Base-by-base conservation (phyloP, 805 yeast species). In the Alloascoidea africana region DNA sequence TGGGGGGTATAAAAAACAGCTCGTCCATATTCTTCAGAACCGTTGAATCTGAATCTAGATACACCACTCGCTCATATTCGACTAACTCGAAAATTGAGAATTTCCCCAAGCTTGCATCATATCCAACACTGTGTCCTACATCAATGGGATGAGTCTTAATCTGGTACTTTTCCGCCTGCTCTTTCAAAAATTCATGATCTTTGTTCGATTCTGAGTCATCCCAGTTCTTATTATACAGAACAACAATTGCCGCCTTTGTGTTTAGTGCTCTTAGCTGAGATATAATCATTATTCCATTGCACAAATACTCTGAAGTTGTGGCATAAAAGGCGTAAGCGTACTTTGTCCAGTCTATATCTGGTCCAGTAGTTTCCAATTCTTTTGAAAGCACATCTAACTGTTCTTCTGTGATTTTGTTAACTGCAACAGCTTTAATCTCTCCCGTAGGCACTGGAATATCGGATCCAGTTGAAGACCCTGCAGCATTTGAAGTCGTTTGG, bases 281-380 rank as follows among this genome's bases (percentile, higher is more conserved):
- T 32, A 58, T 50, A 43, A 66, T 66, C 38, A 66, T 47, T 8
- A 68, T 41, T 2, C 68, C 66, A 32, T 63, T 51, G 37, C 65
- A 58, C 18, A 69, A 46, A 41, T 68, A 63, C 30, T 55, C 54
- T 23, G 51, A 41, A 41, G 54, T 49, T 1, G 73, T 67, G 11
- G 72, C 73, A 48, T 69, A 69, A 42, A 65, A 70, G 8, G 66
- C 62, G 45, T 69, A 69, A 0, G 71, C 74, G 23, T 47, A 49
- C 32, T 53, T 49, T 2, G 42, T 16, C 61, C 61, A 57, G 19
- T 50, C 42, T 4, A 50, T 23, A 23, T n/a, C 30, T n/a, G n/a
- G n/a, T n/a, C n/a, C n/a, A n/a, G n/a, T n/a, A n/a, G n/a, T n/a
- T n/a, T n/a, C n/a, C n/a, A n/a, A n/a, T n/a, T n/a, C n/a, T n/a